phyloP scores from a whole-genome alignment of 331 rosid genomes.

The Malus hybrid region DNA sequence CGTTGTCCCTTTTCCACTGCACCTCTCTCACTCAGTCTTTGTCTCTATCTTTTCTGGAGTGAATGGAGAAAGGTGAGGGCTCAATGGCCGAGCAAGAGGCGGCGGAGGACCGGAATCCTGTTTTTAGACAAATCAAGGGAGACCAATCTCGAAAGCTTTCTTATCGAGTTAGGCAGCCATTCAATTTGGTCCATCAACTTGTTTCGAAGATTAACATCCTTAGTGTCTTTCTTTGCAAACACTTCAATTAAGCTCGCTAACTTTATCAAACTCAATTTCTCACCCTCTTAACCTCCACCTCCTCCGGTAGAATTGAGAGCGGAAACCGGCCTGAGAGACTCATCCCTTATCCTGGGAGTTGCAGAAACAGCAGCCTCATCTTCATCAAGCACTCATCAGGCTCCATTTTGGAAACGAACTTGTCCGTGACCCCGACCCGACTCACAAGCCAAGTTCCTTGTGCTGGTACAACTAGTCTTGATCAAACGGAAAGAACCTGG shows the following conservation, averaged over 20 bases:
- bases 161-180: conserved; percentile 81
- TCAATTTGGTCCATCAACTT: conserved; percentile 72
- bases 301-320: conserved; percentile 10
- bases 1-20: too few species aligned
- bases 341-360: conserved; percentile 43
- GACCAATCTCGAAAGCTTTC: conserved; percentile 64
- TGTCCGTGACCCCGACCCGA: too few species aligned
- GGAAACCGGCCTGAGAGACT: conserved; percentile 51
- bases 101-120: conserved; percentile 47
- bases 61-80: too few species aligned
- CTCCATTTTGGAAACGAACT: too few species aligned
- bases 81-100: too few species aligned
- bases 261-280: conserved; percentile 66
- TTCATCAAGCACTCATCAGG: too few species aligned
- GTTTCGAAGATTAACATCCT: conserved; percentile 50
- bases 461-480: too few species aligned
- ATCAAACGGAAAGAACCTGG: too few species aligned
- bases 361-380: conserved; percentile 25
- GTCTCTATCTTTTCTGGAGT: too few species aligned
- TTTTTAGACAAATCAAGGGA: conserved; percentile 79
- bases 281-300: conserved; percentile 61
- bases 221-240: conserved; percentile 61
- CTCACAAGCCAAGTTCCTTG: too few species aligned
- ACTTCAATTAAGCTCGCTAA: conserved; percentile 76
- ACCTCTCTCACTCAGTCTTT: too few species aligned